Evolutionary conservation across 2,329 filamentous ascomycete species (phyloP).

Genomic region (Madurella mycetomatis): DNA sequence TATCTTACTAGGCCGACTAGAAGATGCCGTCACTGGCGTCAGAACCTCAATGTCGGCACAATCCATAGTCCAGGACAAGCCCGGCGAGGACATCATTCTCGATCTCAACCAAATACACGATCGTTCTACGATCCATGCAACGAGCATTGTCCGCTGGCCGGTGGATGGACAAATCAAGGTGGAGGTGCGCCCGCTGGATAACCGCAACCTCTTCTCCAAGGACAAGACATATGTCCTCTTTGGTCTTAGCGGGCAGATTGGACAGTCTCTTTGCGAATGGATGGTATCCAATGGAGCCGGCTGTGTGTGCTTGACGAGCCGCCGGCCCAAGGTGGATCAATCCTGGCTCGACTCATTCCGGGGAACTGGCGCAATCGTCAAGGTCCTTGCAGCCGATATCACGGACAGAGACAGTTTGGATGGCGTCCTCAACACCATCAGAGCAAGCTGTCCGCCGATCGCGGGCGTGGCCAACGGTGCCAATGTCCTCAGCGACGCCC

Average conservation of each 20-base stretch:
- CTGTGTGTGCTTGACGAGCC: conserved; percentile 37
- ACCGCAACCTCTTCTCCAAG: conserved; percentile 16
- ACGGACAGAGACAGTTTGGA: conserved; percentile 12
- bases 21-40: too few species aligned
- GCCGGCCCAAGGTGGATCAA: conserved; percentile 33
- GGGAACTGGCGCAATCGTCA: conserved; percentile 12
- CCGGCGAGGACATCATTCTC: too few species aligned
- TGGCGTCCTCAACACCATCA: neutral
- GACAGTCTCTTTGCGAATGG: conserved; percentile 36
- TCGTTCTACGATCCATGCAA: too few species aligned
- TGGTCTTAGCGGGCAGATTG: conserved; percentile 33
- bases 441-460: conserved; percentile 27
- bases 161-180: too few species aligned
- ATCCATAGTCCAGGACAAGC: too few species aligned
- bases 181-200: neutral
- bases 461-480: conserved; percentile 36
- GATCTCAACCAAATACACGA: too few species aligned
- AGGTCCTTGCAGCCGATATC: conserved; percentile 20
- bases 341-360: conserved; percentile 23
- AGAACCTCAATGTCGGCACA: too few species aligned
- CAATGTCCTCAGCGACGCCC: conserved; percentile 33
- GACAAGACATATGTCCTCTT: conserved; percentile 33
- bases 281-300: conserved; percentile 37
- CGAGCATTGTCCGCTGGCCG: too few species aligned
- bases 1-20: too few species aligned